Percentiles rank a stretch among this genome's conserved stretches.
phyloP scores from a whole-genome alignment of 2,329 filamentous ascomycete genomes.

The Aureobasidium sp. region DNA sequence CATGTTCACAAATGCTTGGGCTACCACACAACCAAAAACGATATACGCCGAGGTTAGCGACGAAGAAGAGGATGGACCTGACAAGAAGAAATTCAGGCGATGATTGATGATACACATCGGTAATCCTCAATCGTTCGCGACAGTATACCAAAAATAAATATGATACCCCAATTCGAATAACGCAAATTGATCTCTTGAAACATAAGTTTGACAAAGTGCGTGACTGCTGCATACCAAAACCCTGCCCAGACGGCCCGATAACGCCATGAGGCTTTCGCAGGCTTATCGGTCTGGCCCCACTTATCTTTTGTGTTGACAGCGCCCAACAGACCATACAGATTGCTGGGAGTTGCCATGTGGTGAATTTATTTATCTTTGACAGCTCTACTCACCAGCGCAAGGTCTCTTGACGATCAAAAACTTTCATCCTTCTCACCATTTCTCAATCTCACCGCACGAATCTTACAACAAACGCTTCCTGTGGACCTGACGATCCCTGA shows the following conservation, averaged over 20 bases:
- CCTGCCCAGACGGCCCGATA: conserved; percentile 12
- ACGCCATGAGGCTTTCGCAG: conserved; percentile 9
- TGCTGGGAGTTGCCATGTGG: conserved; percentile 13
- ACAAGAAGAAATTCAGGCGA: conserved; percentile 48
- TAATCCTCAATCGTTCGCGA: background rate
- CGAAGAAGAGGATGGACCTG: conserved; percentile 65
- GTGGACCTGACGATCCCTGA: background rate
- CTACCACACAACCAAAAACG: conserved; percentile 81
- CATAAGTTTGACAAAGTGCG: conserved; percentile 1
- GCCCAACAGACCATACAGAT: conserved; percentile 16
- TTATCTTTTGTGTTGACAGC: conserved; percentile 10
- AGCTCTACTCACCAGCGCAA: background rate
- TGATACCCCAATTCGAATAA: conserved; percentile 9
- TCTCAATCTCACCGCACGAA: background rate
- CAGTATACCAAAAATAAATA: background rate
- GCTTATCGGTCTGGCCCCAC: conserved; percentile 11
- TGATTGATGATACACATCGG: background rate
- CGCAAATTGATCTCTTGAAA: background rate
- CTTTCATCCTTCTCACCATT: background rate
- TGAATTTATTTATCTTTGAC: background rate
- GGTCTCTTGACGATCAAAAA: background rate
- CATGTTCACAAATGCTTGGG: conserved; percentile 91
- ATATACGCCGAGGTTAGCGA: conserved; percentile 88
- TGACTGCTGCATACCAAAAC: conserved; percentile 7
- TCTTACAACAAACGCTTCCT: background rate